A percentile compares a stretch with the other conserved stretches of the same genome.
Conservation (phyloP, 192 early-diverging fungal genomes). For the Coemansia sp. region DNA sequence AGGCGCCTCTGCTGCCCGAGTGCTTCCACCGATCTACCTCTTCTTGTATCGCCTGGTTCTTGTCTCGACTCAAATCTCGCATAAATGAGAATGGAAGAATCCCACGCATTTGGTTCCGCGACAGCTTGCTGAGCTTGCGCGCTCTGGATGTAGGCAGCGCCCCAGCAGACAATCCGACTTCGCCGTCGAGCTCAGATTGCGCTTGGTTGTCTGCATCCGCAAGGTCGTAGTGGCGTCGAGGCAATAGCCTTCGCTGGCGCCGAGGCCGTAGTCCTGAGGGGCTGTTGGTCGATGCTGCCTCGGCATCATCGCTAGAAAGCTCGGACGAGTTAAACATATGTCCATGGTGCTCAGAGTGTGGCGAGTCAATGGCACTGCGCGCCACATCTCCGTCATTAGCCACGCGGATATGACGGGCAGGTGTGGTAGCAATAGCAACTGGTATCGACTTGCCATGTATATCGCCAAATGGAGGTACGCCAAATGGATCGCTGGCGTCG, state of each 20-base stretch:
- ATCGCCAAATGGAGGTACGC: conserved; percentile 6
- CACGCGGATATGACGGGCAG: not conserved
- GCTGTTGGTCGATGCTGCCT: not conserved
- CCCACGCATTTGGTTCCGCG: conserved; percentile 45
- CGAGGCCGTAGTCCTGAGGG: not conserved
- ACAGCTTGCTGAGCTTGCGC: conserved; percentile 16
- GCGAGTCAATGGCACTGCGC: not conserved
- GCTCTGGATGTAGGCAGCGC: conserved; percentile 23
- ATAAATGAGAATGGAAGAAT: conserved; percentile 54
- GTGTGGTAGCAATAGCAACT: too few relatives aligned
- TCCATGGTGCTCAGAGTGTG: not conserved
- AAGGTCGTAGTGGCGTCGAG: not conserved
- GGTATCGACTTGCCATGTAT: not conserved
- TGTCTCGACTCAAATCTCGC: conserved; percentile 27
- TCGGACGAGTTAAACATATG: not conserved
- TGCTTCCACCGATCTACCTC: conserved; percentile 12
- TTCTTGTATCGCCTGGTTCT: conserved; percentile 16
- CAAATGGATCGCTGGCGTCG: conserved; percentile 13
- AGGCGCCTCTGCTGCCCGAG: not conserved
- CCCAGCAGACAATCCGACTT: not conserved
- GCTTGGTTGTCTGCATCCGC: not conserved
- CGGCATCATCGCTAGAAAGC: not conserved
- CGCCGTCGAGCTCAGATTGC: not conserved
- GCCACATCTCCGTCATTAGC: not conserved
- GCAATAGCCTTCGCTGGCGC: conserved; percentile 2